These are phyloP conservation scores for Aspergillus floridensis DNA, from an alignment of 2,329 filamentous ascomycete species.

Conservation along the genomic window DNA sequence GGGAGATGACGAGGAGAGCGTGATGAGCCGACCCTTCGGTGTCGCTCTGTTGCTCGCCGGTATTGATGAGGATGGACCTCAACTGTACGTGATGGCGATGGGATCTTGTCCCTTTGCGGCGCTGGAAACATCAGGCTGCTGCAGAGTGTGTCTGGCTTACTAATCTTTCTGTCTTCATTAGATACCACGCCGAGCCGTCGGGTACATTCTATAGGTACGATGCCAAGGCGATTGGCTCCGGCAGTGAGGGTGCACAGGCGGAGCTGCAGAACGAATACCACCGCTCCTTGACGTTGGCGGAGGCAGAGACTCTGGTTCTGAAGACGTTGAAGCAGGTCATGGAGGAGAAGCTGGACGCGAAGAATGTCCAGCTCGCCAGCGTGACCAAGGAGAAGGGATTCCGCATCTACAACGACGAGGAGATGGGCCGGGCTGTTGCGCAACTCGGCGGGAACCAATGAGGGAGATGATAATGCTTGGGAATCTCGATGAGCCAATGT, in stretches of 20 bases:
- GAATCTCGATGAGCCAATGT: constrained; percentile 15
- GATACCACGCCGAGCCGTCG: constrained; percentile 94
- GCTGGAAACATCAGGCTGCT: not conserved
- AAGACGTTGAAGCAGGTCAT: constrained; percentile 99
- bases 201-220: constrained; percentile 99
- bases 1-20: constrained; percentile 95
- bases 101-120: not conserved
- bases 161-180: constrained; percentile 28
- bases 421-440: constrained; percentile 91
- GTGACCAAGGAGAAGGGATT: constrained; percentile 98
- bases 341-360: constrained; percentile 98
- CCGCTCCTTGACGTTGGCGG: constrained; percentile 88
- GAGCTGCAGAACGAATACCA: constrained; percentile 99
- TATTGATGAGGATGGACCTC: constrained; percentile 94
- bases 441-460: constrained; percentile 53
- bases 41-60: constrained; percentile 95
- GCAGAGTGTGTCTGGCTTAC: not conserved
- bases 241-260: constrained; percentile 94
- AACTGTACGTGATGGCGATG: constrained; percentile 60
- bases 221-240: constrained; percentile 96
- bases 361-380: constrained; percentile 97
- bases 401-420: constrained; percentile 95
- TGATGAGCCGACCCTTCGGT: constrained; percentile 97
- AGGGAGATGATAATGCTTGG: constrained; percentile 20
- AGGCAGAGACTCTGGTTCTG: constrained; percentile 91